These are phyloP conservation scores for Neonectria coccinea DNA, from an alignment of 2,329 filamentous ascomycete species.

Conservation along the genomic window DNA sequence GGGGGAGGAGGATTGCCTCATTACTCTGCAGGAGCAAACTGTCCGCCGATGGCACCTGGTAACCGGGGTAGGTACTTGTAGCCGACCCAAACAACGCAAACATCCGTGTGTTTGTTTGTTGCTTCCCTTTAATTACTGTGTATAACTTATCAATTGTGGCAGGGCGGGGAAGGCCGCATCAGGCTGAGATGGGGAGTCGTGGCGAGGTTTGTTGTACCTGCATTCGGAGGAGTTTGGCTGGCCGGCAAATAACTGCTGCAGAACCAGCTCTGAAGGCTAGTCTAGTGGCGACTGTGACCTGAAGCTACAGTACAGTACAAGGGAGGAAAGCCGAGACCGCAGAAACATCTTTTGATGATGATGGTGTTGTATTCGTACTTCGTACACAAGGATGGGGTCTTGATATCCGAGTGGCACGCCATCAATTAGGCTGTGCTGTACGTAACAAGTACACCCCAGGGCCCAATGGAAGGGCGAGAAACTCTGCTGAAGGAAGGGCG, in stretches of 20 bases:
- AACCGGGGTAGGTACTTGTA: neutral
- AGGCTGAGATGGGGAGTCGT: neutral
- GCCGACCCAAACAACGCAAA: neutral
- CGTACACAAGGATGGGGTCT: neutral
- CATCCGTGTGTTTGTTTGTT: neutral
- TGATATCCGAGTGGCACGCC: neutral
- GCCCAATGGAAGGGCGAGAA: neutral
- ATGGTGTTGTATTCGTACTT: neutral
- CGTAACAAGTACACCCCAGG: neutral
- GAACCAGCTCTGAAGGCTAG: neutral
- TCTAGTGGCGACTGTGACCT: neutral
- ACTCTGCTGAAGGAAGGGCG: neutral
- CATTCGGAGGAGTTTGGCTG: neutral
- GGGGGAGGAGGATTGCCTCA: neutral
- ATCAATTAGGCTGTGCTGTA: neutral
- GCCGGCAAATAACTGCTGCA: neutral
- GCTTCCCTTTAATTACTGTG: neutral
- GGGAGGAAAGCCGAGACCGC: neutral
- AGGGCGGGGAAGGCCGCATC: neutral
- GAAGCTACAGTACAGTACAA: neutral
- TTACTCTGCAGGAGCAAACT: neutral
- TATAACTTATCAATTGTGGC: too few relatives aligned
- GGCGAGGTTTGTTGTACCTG: neutral
- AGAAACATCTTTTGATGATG: neutral
- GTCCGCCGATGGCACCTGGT: neutral